Base-by-base conservation (phyloP, 2,329 filamentous ascomycete species). In the Pseudocercospora ulei region DNA sequence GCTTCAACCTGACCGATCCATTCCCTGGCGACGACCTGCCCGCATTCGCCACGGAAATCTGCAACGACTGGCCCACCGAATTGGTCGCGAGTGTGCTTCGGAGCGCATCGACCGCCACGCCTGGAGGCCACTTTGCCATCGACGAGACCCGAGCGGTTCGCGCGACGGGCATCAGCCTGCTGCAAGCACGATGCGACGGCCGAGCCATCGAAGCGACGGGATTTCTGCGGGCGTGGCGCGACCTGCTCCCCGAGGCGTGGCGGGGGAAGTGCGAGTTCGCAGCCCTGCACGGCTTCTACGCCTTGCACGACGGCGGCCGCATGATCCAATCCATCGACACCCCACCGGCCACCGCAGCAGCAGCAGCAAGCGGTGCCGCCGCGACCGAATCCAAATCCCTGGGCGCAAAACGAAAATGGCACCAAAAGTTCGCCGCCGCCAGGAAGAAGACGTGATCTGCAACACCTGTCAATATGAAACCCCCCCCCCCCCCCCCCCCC, bases 161-260 rank as follows among this genome's bases (percentile, higher is more conserved):
- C 3, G 49, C 46, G 20, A 29, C 54, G 2, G 57, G 58, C 1
- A 8, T 46, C 6, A 51, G 40, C 14, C 41, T 48, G 8, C 40
- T 61, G 1, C 46, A 54, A 36, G 39, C 46, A 4, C 35, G 43
- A 34, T 49, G 48, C 8, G 50, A 38, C 28, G 42, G 45, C 16
- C 42, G 39, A 39, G 7, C 46, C 6, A 51, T 53, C 22, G 38
- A 47, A 1, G 54, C 53, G 6, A 43, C 52, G 14, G 43, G 38
- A n/a, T 59, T 65, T 41, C 43, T 62, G 39, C 49, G 51, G n/a
- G 51, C 56, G 30, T 66, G 63, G 64, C 56, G 57, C 36, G 54
- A 58, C 37, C 20, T 44, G 5, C 31, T 62, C 20, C 59, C 60
- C 0, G 60, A 61, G 43, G 44, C 43, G 11, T 59, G 58, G 55